A percentile compares a stretch with the other conserved stretches of the same genome.
Conservation (phyloP, 176 grass and related monocot species). For the Oropetium thomaeum region DNA sequence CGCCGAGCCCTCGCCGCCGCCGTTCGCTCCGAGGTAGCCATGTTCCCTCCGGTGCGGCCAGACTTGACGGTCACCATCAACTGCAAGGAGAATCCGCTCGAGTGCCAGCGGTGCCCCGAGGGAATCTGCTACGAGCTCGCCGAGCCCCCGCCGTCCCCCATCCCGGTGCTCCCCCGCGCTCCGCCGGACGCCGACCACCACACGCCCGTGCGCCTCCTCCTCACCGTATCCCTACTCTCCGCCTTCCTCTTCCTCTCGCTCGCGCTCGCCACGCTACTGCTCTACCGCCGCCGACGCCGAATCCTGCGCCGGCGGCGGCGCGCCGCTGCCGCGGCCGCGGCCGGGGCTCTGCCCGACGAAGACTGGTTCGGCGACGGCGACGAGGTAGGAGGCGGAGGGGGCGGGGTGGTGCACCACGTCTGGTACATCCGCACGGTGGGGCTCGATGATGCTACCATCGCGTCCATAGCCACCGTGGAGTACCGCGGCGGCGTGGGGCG, state of each 20-base stretch:
- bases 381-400: conserved; percentile 37
- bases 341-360: background rate
- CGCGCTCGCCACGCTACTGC: conserved; percentile 41
- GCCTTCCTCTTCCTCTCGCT: conserved; percentile 55
- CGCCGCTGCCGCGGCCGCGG: background rate
- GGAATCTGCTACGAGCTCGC: conserved; percentile 24
- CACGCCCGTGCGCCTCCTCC: conserved; percentile 45
- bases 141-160: conserved; percentile 10
- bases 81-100: conserved; percentile 19
- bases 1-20: conserved; percentile 13
- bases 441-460: conserved; percentile 75
- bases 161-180: background rate
- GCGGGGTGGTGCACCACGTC: conserved; percentile 56
- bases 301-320: conserved; percentile 21
- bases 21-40: conserved; percentile 7
- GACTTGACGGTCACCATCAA: conserved; percentile 21
- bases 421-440: conserved; percentile 79
- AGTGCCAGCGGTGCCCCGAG: conserved; percentile 34
- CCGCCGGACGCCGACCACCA: background rate
- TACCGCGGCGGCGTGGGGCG: conserved; percentile 37
- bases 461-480: conserved; percentile 61
- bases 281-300: conserved; percentile 54
- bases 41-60: background rate
- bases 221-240: conserved; percentile 43
- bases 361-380: conserved; percentile 14